Base-by-base conservation (phyloP, 2,329 filamentous ascomycete species). In the Laburnicola sp. region DNA sequence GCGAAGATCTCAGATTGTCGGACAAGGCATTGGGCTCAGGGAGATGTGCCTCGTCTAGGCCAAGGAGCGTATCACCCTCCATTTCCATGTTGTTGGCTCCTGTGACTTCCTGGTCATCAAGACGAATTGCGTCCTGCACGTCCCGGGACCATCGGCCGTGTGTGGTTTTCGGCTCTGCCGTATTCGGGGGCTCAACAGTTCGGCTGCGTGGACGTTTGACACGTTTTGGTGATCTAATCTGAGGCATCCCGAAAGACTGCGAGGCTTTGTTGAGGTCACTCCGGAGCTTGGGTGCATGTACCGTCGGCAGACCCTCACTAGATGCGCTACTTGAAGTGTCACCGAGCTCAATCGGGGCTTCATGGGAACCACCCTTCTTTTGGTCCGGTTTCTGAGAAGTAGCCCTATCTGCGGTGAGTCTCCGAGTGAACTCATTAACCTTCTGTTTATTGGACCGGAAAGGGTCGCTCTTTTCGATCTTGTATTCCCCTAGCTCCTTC, bases 391-490 rank as follows among this genome's bases (percentile, higher is more conserved):
- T 16, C 30, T 25, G 16, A 25, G 5, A 51, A 32, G 9, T 10
- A 11, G 38, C 7, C 22, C 38, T 48, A 21, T 65, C 64, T 45
- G 53, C 64, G 3, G 61, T 67, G 3, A 71, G 42, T 9, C 64
- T 60, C 23, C 66, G 66, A 31, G 50, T 59, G 43, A 72, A 71
- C 1, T 55, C 45, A 7, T 57, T 66, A 3, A 50, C 10, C 30
- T 56, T 63, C n/a, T 45, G 49, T 1, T 39, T 31, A n/a, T 40
- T 43, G 10, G 45, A 42, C 9, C 47, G 53, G 43, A 71, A 71
- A 11, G 71, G 70, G 44, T 70, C 59, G 47, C 49, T 65, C 39
- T 50, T 63, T 4, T 60, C 64, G 6, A 56, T 64, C 34, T 66
- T 63, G n/a, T 54, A 40, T 30, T 69, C 64, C 10, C 58, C 69